A percentile compares a stretch with the other conserved stretches of the same genome.
Evolutionary conservation across 768 basidiomycete species (phyloP).

Genomic region (Podaxis sp.): DNA sequence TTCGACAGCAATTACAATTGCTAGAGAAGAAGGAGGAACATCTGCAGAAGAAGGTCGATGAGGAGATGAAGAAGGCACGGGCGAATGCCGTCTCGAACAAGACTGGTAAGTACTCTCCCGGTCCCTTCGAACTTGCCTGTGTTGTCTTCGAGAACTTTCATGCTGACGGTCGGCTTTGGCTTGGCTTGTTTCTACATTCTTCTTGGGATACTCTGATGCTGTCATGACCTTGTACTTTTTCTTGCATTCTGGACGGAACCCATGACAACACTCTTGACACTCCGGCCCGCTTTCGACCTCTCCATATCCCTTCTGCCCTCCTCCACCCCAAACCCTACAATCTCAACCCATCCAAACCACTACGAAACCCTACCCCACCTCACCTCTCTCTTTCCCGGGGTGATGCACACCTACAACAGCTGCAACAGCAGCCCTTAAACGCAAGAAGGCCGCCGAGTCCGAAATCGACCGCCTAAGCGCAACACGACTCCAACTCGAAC

Average conservation of each 20-base stretch:
- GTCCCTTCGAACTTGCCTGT: background rate
- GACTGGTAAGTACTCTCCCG: conserved; percentile 58
- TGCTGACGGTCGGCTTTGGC: background rate
- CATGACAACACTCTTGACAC: background rate
- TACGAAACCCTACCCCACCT: background rate
- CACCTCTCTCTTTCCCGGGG: background rate
- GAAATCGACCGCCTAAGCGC: conserved; percentile 86
- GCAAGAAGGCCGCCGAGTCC: conserved; percentile 87
- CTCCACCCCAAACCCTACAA: background rate
- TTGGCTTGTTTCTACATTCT: background rate
- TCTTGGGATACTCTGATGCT: background rate
- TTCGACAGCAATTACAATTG: conserved; percentile 93
- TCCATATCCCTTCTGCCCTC: background rate
- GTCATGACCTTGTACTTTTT: background rate
- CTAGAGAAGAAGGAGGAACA: conserved; percentile 99
- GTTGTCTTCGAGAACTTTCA: background rate
- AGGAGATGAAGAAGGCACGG: conserved; percentile 88
- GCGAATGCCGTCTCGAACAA: conserved; percentile 94
- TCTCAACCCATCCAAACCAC: background rate
- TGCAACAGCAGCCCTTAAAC: conserved; percentile 85
- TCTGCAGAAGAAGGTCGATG: conserved; percentile 94
- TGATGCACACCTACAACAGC: conserved; percentile 39
- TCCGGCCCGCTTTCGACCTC: background rate
- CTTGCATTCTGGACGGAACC: background rate
- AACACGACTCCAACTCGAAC: conserved; percentile 87